These are phyloP conservation scores for Asclepias syriaca DNA, from an alignment of 257 asterid species.

Conservation along the genomic window DNA sequence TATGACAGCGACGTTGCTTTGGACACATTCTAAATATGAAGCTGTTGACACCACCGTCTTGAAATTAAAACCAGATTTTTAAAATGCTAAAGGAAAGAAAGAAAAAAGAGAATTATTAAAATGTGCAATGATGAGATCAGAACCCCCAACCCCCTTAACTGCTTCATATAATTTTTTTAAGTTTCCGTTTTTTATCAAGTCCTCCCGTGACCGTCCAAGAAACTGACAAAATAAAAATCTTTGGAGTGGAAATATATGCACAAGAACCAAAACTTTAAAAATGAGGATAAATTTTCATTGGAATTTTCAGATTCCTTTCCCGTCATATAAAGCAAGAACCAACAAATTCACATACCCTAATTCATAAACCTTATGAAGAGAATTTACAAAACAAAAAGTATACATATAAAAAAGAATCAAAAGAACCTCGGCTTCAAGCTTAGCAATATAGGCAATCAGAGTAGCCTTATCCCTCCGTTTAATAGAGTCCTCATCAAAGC, in stretches of 20 bases:
- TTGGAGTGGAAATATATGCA: neutral
- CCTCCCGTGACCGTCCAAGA: neutral
- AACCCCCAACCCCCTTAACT: too few species aligned
- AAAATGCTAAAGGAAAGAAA: neutral
- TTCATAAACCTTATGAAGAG: neutral
- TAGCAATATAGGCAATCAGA: conserved; percentile 81
- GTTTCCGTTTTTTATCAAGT: neutral
- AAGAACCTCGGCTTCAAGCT: conserved; percentile 79
- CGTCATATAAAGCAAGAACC: neutral
- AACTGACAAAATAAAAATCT: neutral
- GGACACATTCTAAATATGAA: neutral
- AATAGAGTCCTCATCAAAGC: conserved; percentile 88
- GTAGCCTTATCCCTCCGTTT: conserved; percentile 90
- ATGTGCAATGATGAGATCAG: neutral
- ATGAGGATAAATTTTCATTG: neutral
- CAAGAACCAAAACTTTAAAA: neutral
- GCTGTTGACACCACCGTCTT: too few species aligned
- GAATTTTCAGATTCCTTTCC: neutral
- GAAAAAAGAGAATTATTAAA: neutral
- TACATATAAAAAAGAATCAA: neutral
- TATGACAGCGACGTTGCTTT: neutral
- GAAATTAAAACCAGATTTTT: neutral
- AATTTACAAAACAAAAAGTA: conserved; percentile 6
- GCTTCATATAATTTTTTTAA: neutral
- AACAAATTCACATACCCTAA: neutral